phyloP scores from a whole-genome alignment of 2,329 filamentous ascomycete species.

The Lachnellula willkommii region DNA sequence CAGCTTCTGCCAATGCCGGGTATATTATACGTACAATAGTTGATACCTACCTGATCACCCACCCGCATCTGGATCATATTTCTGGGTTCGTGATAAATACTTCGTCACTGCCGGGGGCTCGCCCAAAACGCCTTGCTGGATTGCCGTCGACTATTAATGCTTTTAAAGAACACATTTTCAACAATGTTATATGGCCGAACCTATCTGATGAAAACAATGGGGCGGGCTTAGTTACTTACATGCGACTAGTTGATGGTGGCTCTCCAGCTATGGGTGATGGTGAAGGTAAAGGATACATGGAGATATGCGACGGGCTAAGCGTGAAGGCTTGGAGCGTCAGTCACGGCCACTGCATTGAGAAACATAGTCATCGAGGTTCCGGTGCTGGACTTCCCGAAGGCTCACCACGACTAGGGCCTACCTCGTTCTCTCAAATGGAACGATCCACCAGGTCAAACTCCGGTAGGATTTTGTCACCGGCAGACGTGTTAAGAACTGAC shows the following conservation, averaged over 20 bases:
- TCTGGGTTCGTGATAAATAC: constrained; percentile 91
- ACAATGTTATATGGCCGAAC: constrained; percentile 97
- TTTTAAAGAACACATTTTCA: constrained; percentile 92
- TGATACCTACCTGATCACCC: constrained; percentile 86
- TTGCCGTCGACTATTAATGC: constrained; percentile 85
- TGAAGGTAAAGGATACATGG: constrained; percentile 75
- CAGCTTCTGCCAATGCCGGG: constrained; percentile 70
- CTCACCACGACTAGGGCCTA: constrained; percentile 3
- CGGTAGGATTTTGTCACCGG: neutral
- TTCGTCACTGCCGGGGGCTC: constrained; percentile 71
- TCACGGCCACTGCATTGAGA: constrained; percentile 83
- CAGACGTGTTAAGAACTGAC: neutral
- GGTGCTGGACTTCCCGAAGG: constrained; percentile 4
- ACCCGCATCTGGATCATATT: constrained; percentile 95
- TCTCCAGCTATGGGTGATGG: constrained; percentile 79
- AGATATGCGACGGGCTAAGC: constrained; percentile 82
- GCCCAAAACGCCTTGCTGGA: constrained; percentile 80
- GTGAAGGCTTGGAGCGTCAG: constrained; percentile 83
- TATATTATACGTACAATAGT: constrained; percentile 75
- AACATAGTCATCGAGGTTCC: constrained; percentile 60
- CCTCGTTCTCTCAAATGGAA: neutral
- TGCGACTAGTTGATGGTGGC: constrained; percentile 81
- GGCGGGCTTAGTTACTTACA: constrained; percentile 85
- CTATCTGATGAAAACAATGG: constrained; percentile 93
- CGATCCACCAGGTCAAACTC: neutral